Evolutionary conservation across 2,329 filamentous ascomycete species (phyloP).

Genomic region (Paecilomyces niveus): DNA sequence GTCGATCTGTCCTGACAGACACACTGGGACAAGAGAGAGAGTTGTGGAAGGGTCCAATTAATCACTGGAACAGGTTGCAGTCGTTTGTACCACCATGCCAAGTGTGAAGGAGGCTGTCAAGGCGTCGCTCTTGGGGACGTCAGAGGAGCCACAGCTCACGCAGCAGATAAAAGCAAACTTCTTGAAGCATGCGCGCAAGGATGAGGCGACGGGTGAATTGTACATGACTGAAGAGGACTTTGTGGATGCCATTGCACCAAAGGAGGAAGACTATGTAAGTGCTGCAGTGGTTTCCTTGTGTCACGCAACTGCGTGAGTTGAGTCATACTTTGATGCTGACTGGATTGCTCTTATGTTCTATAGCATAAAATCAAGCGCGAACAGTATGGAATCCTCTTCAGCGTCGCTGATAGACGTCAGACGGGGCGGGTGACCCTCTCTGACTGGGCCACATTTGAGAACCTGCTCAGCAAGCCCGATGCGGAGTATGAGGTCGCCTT

Average conservation of each 20-base stretch:
- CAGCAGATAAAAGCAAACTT: constrained; percentile 71
- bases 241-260: constrained; percentile 80
- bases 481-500: constrained; percentile 99
- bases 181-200: constrained; percentile 65
- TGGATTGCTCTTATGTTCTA: constrained; percentile 6
- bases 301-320: constrained; percentile 2
- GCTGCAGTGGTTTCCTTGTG: constrained; percentile 1
- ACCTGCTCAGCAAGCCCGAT: constrained; percentile 86
- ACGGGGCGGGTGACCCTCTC: constrained; percentile 67
- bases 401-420: constrained; percentile 73
- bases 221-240: constrained; percentile 83
- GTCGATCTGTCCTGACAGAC: neutral
- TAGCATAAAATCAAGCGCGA: constrained; percentile 97
- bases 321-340: constrained; percentile 10
- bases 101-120: constrained; percentile 65
- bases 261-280: constrained; percentile 82
- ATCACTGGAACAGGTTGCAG: neutral
- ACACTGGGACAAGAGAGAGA: neutral
- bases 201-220: constrained; percentile 66
- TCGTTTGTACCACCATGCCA: constrained; percentile 27
- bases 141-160: constrained; percentile 57
- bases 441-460: constrained; percentile 92
- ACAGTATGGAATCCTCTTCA: constrained; percentile 90
- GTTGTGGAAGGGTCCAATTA: neutral
- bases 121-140: constrained; percentile 65